Evolutionary conservation across 371 early-diverging fungal species (phyloP).

Genomic region (Chytridium lagenaria): DNA sequence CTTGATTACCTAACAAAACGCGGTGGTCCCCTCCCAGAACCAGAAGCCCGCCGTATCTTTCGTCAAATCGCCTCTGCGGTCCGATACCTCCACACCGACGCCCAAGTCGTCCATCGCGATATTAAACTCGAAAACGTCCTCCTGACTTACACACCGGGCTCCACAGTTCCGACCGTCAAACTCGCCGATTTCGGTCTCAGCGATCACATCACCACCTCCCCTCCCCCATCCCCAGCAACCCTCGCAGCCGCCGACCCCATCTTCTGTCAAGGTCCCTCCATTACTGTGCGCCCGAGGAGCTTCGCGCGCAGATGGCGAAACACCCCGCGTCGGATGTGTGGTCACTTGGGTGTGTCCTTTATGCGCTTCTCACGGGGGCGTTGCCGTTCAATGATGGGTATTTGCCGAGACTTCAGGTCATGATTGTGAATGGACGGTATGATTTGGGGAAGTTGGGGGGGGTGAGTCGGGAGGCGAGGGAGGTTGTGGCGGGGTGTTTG

Average conservation of each 20-base stretch:
- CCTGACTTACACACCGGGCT: constrained; percentile 34
- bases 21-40: constrained; percentile 50
- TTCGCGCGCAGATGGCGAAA: constrained; percentile 48
- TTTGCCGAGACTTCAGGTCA: constrained; percentile 71
- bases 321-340: constrained; percentile 76
- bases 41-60: constrained; percentile 52
- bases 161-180: constrained; percentile 60
- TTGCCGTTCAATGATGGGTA: constrained; percentile 83
- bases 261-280: constrained; percentile 70
- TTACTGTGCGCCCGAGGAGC: constrained; percentile 81
- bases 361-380: constrained; percentile 69
- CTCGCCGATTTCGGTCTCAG: constrained; percentile 89
- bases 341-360: constrained; percentile 82
- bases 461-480: constrained; percentile 25
- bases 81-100: constrained; percentile 78
- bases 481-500: constrained; percentile 34
- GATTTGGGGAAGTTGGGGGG: constrained; percentile 37
- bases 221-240: constrained; percentile 10
- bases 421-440: constrained; percentile 59
- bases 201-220: constrained; percentile 27
- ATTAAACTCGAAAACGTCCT: constrained; percentile 94
- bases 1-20: constrained; percentile 43
- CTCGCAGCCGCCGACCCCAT: constrained; percentile 22
- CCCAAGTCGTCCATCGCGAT: constrained; percentile 84
- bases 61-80: constrained; percentile 75